phyloP scores from a whole-genome alignment of 2,329 filamentous ascomycete species.

The Colletotrichum sp. region DNA sequence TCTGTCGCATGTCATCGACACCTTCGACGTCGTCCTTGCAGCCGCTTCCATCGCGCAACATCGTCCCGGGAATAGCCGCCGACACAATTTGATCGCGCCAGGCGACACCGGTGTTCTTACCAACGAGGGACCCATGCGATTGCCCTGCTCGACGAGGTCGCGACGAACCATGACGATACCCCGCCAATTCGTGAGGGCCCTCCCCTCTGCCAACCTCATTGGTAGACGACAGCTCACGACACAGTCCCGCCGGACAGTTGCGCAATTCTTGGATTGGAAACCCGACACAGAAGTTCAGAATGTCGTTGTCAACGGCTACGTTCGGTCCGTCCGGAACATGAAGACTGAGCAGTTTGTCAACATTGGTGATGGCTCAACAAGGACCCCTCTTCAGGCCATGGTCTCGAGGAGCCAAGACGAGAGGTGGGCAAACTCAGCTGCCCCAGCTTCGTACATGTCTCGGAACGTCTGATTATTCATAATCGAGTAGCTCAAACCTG shows the following conservation, averaged over 20 bases:
- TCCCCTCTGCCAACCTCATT: neutral
- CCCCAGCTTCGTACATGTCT: slow-evolving; percentile 23
- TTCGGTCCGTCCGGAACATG: slow-evolving; percentile 85
- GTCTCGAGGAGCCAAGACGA: slow-evolving; percentile 72
- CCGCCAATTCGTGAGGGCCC: neutral
- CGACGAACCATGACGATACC: neutral
- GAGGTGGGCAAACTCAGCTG: slow-evolving; percentile 60
- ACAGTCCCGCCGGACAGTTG: slow-evolving; percentile 49
- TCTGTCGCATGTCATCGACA: slow-evolving; percentile 2
- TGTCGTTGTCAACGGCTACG: slow-evolving; percentile 75
- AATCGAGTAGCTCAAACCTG: slow-evolving; percentile 58
- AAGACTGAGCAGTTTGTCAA: slow-evolving; percentile 84
- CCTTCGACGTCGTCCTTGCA: neutral
- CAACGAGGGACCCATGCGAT: neutral
- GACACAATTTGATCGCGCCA: neutral
- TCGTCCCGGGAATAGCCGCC: neutral
- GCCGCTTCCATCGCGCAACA: neutral
- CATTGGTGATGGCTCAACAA: slow-evolving; percentile 85
- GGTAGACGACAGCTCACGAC: slow-evolving; percentile 35
- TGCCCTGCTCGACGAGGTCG: neutral
- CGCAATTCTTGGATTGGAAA: slow-evolving; percentile 60
- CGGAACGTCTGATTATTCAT: slow-evolving; percentile 32
- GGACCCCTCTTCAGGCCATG: slow-evolving; percentile 80
- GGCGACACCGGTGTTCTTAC: neutral
- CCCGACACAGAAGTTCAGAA: slow-evolving; percentile 48